Evolutionary conservation across 805 yeast genomes (phyloP), one percentile per base, ranked within the genome.

Genomic region (Lipomyces kockii): DNA sequence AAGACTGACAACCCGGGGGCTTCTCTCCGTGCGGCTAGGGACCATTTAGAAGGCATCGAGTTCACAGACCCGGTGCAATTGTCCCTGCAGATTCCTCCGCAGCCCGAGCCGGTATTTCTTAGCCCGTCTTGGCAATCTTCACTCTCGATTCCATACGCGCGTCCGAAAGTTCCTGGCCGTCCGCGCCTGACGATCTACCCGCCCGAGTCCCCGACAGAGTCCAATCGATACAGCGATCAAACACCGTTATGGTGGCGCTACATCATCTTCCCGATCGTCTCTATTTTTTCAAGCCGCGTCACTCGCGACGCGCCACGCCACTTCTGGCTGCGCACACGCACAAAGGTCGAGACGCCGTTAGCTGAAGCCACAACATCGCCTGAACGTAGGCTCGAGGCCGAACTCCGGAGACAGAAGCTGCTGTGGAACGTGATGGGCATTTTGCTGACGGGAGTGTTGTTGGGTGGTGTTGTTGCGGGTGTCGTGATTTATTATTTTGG

Each of bases 401-500:
- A 62, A 17, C 17, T 61, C 54, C 66, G 64, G 11, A 63, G 69
- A 11, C 62, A 65, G 60, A 59, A 56, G 12, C 29, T 68, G 29
- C 22, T 68, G 32, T 68, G 67, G 66, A 57, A 68, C 29, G 58
- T 65, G 32, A 53, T 62, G 35, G 69, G 65, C 2, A 32, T 65
- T n/a, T 52, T 68, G 52, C 35, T 65, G 34, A 60, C 64, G 4
- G 62, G 64, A 9, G 62, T 68, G 3, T 27, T 68, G 58, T 53
- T 68, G 12, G 71, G 69, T 25, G 71, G 71, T 3, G 69, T 68
- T 6, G 32, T 66, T 37, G 69, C 71, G 7, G 71, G 71, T 11
- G 71, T 68, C 22, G 65, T 54, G 49, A 64, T 68, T 6, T 68
- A 68, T 49, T 62, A 51, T 49, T 68, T 57, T 52, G 68, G 68